Conservation (phyloP, 768 basidiomycete genomes). For the Boletus huronensis region DNA sequence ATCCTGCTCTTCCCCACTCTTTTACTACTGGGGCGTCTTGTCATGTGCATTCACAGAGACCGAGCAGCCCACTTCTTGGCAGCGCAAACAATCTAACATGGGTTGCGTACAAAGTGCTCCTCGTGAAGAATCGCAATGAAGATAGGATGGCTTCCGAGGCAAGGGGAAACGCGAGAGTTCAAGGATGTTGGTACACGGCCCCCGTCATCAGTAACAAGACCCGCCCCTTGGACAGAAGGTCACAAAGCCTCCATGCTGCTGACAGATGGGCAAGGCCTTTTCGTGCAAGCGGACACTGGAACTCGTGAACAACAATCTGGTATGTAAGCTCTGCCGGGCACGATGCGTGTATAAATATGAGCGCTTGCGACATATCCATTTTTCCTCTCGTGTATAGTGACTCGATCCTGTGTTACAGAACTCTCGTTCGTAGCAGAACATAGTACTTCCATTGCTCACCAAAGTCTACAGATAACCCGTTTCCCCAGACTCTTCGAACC, state of each 20-base stretch:
- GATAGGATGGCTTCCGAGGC: neutral
- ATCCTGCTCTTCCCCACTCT: neutral
- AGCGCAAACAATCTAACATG: conserved; percentile 3
- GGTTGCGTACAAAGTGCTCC: conserved; percentile 17
- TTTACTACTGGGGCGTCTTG: neutral
- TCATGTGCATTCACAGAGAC: neutral
- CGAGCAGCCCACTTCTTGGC: neutral
- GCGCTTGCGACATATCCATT: neutral
- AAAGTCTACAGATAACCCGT: neutral
- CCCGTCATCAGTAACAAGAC: conserved; percentile 1
- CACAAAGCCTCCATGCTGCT: conserved; percentile 25
- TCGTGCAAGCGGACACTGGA: conserved; percentile 6
- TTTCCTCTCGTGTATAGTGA: neutral
- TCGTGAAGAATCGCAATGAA: neutral
- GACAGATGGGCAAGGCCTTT: conserved; percentile 24
- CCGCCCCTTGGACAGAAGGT: conserved; percentile 29
- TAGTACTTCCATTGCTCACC: neutral
- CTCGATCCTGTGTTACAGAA: neutral
- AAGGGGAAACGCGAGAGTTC: neutral
- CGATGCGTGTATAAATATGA: neutral
- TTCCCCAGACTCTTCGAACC: neutral
- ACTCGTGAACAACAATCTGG: neutral
- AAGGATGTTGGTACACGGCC: neutral
- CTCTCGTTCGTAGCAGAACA: neutral
- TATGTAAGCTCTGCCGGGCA: neutral